These are phyloP conservation scores for Citeromyces matritensis DNA, from an alignment of 805 yeast species.

Conservation along the genomic window DNA sequence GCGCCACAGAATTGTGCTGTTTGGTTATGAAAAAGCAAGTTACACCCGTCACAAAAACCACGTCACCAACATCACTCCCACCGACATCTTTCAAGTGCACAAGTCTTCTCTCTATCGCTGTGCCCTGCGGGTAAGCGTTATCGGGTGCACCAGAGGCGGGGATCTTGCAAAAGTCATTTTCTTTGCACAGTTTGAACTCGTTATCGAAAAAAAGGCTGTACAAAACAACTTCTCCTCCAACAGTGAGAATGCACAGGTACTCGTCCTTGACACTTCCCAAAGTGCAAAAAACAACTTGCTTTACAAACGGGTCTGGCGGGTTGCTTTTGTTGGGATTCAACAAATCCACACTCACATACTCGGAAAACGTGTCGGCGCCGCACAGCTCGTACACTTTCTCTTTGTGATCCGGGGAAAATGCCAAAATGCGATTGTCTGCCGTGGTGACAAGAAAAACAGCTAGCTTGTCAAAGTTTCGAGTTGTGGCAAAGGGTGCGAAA, in stretches of 20 bases:
- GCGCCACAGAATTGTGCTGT: constrained; percentile 44
- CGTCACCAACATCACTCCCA: neutral
- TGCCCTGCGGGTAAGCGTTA: constrained; percentile 58
- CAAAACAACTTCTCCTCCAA: constrained; percentile 66
- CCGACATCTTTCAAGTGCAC: constrained; percentile 31
- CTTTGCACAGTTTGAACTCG: constrained; percentile 21
- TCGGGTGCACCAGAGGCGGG: constrained; percentile 68
- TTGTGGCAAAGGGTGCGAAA: constrained; percentile 14
- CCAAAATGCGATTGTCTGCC: constrained; percentile 61
- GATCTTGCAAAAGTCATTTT: constrained; percentile 23
- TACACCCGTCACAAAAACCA: constrained; percentile 57
- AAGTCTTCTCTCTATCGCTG: constrained; percentile 52
- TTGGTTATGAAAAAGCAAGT: constrained; percentile 59
- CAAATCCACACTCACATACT: constrained; percentile 22
- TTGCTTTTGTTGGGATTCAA: constrained; percentile 32
- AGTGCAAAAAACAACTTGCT: constrained; percentile 35
- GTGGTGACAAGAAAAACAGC: constrained; percentile 48
- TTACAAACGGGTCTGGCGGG: constrained; percentile 60
- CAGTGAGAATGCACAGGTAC: constrained; percentile 53
- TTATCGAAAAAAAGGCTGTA: constrained; percentile 41
- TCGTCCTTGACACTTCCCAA: constrained; percentile 51
- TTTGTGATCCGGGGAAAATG: constrained; percentile 39
- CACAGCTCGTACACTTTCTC: constrained; percentile 39
- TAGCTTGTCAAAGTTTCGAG: constrained; percentile 7
- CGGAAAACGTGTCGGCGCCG: constrained; percentile 30